Evolutionary conservation across 148 eudicot genomes (phyloP), one percentile per base, ranked within the genome.

Genomic region (Linanthus parryae): DNA sequence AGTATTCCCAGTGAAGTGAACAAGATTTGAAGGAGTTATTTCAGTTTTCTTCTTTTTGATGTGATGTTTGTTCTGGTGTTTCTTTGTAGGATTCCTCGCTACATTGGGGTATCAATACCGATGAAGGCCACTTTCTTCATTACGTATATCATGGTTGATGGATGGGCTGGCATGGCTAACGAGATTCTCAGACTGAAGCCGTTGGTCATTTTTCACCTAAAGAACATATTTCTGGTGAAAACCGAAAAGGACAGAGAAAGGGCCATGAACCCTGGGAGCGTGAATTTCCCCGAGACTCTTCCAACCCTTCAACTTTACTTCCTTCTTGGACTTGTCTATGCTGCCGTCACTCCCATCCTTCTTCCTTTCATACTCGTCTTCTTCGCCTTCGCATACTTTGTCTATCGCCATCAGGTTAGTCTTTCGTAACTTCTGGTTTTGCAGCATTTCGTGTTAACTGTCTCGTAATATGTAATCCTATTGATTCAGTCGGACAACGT

Each of bases 121-220:
- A 88, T 84, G 90, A 92, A 92, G 69, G 99, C 96, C 29, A 87
- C 99, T 27, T 92, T 92, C 75, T 92, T 92, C 71, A 88, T 92
- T 29, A 92, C 99, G 20, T 92, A 88, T 48, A 85, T 88, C 67
- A 92, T 92, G 99, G 83, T 92, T 35, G 96, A 92, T 46, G 99
- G 96, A 24, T 92, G 99, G 99, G 95, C 96, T 40, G 96, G 95
- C 34, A 74, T 88, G 27, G 96, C 99, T 0, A 69, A 88, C 50
- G 99, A 92, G 74, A 88, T 92, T 68, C 70, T 92, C 15, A 73
- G 99, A 40, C 61, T 92, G 67, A 88, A 79, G 73, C 88, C 91
- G 17, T 68, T 92, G 51, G 71, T 84, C 44, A 71, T 87, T 49
- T 92, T 66, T 52, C 99, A 87, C 52, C 66, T 92, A n/a, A 92